phyloP scores from a whole-genome alignment of 2,329 filamentous ascomycete genomes.

The Calonectria pseudoreteaudii region DNA sequence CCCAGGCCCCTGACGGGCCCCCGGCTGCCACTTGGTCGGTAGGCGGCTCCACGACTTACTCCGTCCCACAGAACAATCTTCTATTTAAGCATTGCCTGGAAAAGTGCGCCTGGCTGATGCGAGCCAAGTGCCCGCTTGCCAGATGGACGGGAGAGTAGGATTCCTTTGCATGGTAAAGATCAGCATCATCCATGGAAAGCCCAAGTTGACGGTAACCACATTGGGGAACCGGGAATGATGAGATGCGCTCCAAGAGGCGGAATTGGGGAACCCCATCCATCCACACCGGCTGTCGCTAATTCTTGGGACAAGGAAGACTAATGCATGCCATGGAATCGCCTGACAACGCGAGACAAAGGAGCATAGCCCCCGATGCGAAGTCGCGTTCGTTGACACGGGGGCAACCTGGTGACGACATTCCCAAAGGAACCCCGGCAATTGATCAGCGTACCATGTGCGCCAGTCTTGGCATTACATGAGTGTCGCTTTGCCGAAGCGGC shows the following conservation, averaged over 20 bases:
- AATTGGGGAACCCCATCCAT: neutral
- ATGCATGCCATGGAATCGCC: slow-evolving; percentile 2
- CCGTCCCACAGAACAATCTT: neutral
- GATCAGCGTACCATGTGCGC: neutral
- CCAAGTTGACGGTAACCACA: neutral
- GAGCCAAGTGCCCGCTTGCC: neutral
- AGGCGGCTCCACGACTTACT: neutral
- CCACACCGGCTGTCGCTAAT: slow-evolving; percentile 4
- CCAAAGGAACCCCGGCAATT: neutral
- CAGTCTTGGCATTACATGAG: slow-evolving; percentile 2
- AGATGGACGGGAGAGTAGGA: neutral
- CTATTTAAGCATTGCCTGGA: neutral
- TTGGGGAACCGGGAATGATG: neutral
- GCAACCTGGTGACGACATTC: slow-evolving; percentile 1
- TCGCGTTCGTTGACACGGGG: neutral
- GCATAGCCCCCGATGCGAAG: neutral
- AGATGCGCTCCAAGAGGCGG: neutral
- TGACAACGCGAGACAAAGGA: neutral
- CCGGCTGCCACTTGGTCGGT: neutral
- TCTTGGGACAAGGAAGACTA: neutral
- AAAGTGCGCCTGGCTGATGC: neutral
- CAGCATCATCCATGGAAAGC: neutral
- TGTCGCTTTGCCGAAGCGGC: neutral
- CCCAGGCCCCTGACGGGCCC: neutral
- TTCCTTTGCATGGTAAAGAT: slow-evolving; percentile 3